Conservation (phyloP, 305 asterid genomes). For the Euphrasia arctica region DNA sequence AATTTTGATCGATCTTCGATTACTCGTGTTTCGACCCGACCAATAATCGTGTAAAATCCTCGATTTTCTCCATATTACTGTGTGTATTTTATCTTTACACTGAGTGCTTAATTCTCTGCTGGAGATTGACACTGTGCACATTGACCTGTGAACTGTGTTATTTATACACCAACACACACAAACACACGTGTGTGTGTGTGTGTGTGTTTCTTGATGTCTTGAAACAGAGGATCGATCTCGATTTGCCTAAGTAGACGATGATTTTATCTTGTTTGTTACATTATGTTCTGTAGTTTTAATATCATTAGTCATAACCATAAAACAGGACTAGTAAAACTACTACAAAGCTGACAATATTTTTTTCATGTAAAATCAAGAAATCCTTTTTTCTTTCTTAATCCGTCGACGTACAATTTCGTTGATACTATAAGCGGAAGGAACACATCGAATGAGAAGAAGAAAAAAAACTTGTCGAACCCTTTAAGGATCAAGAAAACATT, state of each 20-base stretch:
- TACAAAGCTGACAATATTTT: too few species aligned
- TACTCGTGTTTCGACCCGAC: too few species aligned
- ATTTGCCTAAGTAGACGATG: too few species aligned
- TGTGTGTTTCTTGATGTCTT: not conserved
- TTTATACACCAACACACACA: not conserved
- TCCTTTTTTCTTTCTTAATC: not conserved
- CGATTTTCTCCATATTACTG: not conserved
- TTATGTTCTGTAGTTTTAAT: too few species aligned
- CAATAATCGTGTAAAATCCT: not conserved
- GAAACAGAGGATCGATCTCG: too few species aligned
- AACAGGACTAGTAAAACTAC: too few species aligned
- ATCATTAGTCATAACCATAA: too few species aligned
- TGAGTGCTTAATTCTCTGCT: conserved; percentile 9
- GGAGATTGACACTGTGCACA: not conserved
- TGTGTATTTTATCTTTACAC: not conserved
- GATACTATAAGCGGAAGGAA: not conserved
- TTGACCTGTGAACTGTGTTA: conserved; percentile 8
- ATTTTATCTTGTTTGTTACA: too few species aligned
- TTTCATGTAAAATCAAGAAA: not conserved
- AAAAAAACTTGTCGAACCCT: not conserved
- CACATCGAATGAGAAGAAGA: not conserved
- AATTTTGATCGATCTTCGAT: too few species aligned
- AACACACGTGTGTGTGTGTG: not conserved
- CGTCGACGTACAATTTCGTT: not conserved
- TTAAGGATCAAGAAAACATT: not conserved